Evolutionary conservation across 306 rosid genomes (phyloP).

Genomic region (Lathyrus sativus): DNA sequence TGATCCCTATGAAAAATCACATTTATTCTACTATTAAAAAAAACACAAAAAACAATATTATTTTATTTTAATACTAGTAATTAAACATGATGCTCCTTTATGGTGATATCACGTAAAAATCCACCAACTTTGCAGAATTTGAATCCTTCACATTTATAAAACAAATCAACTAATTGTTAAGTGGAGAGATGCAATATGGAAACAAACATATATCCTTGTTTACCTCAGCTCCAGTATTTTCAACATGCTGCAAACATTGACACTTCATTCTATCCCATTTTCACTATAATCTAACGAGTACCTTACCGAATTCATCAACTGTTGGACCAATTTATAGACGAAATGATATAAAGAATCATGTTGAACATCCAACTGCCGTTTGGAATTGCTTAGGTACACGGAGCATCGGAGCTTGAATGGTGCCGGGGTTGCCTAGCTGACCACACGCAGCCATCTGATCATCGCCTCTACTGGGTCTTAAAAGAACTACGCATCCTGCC

Average conservation of each 20-base stretch:
- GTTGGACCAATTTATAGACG: not conserved
- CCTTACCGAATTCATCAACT: not conserved
- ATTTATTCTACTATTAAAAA: too few species aligned
- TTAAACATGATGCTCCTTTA: not conserved
- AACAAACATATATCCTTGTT: not conserved
- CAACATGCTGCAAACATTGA: not conserved
- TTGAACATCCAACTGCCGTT: slow-evolving; percentile 47
- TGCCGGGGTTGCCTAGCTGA: slow-evolving; percentile 83
- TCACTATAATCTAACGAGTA: not conserved
- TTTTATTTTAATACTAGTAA: not conserved
- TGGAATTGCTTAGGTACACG: slow-evolving; percentile 79
- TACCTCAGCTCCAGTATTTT: slow-evolving; percentile 5
- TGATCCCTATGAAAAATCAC: too few species aligned
- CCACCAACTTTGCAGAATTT: slow-evolving; percentile 1
- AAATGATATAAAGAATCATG: slow-evolving; percentile 38
- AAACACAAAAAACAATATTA: too few species aligned
- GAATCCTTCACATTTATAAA: not conserved
- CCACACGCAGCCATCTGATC: slow-evolving; percentile 99
- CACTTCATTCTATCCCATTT: not conserved
- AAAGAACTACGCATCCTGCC: slow-evolving; percentile 64
- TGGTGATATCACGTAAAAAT: not conserved
- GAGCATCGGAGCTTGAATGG: slow-evolving; percentile 74
- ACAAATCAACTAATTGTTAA: slow-evolving; percentile 7
- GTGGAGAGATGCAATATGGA: slow-evolving; percentile 6
- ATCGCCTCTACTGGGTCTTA: slow-evolving; percentile 81